phyloP scores from a whole-genome alignment of 768 basidiomycete species.

The Paxillus ammoniavirescens region DNA sequence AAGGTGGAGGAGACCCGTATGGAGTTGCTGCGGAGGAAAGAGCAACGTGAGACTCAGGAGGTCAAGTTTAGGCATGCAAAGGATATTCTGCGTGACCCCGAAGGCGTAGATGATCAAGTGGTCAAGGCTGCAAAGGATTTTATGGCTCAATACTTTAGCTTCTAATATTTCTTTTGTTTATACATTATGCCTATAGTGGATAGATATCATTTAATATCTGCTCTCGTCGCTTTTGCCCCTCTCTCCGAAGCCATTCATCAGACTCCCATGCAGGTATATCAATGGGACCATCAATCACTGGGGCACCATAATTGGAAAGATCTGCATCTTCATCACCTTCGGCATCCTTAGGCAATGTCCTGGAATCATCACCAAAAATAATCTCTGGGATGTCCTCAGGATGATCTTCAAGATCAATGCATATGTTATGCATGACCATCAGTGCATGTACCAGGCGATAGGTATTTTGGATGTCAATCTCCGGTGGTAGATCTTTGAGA shows the following conservation, averaged over 20 bases:
- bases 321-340: background rate
- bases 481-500: slow-evolving; percentile 13
- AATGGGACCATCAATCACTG: background rate
- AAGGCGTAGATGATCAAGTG: background rate
- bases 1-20: background rate
- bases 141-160: background rate
- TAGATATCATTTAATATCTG: slow-evolving; percentile 10
- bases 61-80: background rate
- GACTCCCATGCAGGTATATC: slow-evolving; percentile 5
- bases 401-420: slow-evolving; percentile 15
- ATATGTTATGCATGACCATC: slow-evolving; percentile 25
- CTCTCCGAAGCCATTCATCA: slow-evolving; percentile 8
- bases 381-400: slow-evolving; percentile 10
- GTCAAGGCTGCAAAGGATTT: background rate
- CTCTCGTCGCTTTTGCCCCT: background rate
- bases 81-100: background rate
- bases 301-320: background rate
- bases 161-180: background rate
- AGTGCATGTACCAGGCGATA: slow-evolving; percentile 21
- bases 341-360: background rate
- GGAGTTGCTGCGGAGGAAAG: background rate
- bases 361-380: background rate
- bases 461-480: slow-evolving; percentile 15
- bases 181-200: background rate
- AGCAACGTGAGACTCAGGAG: background rate